phyloP scores from a whole-genome alignment of 768 basidiomycete genomes.

The Gymnopilus dilepis region DNA sequence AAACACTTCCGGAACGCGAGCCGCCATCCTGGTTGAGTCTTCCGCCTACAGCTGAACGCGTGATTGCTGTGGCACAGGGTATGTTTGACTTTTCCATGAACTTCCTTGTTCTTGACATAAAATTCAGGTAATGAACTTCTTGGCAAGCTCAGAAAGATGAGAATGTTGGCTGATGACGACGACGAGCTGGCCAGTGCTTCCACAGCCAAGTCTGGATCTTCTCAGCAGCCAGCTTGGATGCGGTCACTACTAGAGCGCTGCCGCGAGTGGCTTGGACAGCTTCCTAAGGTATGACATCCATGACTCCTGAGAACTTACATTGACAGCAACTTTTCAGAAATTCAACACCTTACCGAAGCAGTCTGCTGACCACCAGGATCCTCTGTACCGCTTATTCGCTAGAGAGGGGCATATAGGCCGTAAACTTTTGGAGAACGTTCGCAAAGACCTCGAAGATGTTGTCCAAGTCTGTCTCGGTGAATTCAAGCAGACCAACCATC shows the following conservation, averaged over 20 bases:
- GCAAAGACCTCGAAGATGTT: conserved; percentile 81
- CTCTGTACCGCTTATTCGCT: conserved; percentile 86
- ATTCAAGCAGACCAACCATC: conserved; percentile 94
- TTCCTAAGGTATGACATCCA: conserved; percentile 68
- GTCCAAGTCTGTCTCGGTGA: conserved; percentile 85
- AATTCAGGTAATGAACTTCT: conserved; percentile 77
- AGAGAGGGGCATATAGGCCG: conserved; percentile 85
- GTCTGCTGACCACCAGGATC: conserved; percentile 75
- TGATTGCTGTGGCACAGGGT: conserved; percentile 94
- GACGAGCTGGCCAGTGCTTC: conserved; percentile 67
- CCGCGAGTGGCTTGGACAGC: conserved; percentile 76
- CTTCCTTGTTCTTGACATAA: conserved; percentile 11
- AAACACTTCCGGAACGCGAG: conserved; percentile 87
- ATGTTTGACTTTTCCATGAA: conserved; percentile 22
- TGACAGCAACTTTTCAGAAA: conserved; percentile 44
- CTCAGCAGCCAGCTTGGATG: conserved; percentile 96
- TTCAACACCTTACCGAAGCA: conserved; percentile 70
- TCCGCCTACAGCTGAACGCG: conserved; percentile 89
- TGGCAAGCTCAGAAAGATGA: conserved; percentile 91
- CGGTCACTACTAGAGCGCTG: conserved; percentile 80
- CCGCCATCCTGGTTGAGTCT: conserved; percentile 95
- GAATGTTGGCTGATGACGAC: conserved; percentile 86
- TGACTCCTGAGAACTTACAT: not conserved
- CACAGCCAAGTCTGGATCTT: conserved; percentile 66
- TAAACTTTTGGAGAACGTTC: conserved; percentile 79